These are phyloP conservation scores for Gymnopilus dilepis DNA, from an alignment of 768 basidiomycete species.

Conservation along the genomic window DNA sequence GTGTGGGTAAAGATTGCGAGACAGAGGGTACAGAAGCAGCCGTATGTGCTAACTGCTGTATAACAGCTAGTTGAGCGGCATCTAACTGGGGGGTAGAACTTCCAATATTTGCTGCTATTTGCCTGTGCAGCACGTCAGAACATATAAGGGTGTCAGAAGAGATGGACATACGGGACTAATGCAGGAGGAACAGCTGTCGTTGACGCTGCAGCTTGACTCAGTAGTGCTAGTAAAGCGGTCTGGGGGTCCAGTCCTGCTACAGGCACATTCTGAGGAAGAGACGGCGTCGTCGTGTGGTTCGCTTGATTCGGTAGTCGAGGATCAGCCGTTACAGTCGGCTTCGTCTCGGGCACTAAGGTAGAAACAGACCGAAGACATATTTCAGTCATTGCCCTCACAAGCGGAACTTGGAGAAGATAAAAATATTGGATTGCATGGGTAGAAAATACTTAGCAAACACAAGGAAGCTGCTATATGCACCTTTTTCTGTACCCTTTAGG, in stretches of 20 bases:
- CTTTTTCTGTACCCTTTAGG: conserved; percentile 77
- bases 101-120: conserved; percentile 65
- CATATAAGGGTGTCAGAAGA: background rate
- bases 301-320: conserved; percentile 31
- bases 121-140: conserved; percentile 42
- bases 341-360: conserved; percentile 57
- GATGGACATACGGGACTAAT: conserved; percentile 40
- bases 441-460: conserved; percentile 85
- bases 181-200: conserved; percentile 33
- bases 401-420: conserved; percentile 45
- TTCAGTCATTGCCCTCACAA: conserved; percentile 75
- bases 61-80: conserved; percentile 65
- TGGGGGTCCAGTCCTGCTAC: conserved; percentile 53
- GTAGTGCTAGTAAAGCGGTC: conserved; percentile 69
- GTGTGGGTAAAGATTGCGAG: conserved; percentile 35
- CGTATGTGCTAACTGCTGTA: conserved; percentile 78
- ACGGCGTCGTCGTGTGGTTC: conserved; percentile 24
- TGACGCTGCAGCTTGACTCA: conserved; percentile 64
- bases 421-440: conserved; percentile 65
- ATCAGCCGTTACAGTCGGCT: conserved; percentile 34
- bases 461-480: conserved; percentile 78
- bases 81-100: conserved; percentile 45
- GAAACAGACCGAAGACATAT: conserved; percentile 57
- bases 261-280: conserved; percentile 24
- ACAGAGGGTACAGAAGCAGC: conserved; percentile 45